Evolutionary conservation across 352 stramenopile species (phyloP).

Genomic region (Phytophthora pisi): DNA sequence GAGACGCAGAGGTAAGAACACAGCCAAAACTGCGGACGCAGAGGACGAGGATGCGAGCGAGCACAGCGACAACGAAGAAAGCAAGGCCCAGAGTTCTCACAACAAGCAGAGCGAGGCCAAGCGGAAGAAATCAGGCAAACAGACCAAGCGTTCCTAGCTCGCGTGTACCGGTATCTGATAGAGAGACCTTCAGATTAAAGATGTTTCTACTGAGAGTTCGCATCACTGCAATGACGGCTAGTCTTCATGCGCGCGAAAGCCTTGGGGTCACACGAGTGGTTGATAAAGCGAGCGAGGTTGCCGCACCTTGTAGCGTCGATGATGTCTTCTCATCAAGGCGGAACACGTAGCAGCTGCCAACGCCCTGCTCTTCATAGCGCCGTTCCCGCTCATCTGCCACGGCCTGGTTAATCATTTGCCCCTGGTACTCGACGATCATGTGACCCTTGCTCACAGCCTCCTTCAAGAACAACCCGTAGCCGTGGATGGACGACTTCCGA

Average conservation of each 20-base stretch:
- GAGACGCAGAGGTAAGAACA: slow-evolving; percentile 22
- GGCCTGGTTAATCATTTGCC: slow-evolving; percentile 90
- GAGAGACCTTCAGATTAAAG: too few relatives aligned
- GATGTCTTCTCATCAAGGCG: slow-evolving; percentile 94
- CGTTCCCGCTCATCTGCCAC: slow-evolving; percentile 94
- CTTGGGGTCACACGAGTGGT: slow-evolving; percentile 96
- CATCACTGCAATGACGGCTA: too few relatives aligned
- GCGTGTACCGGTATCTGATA: neutral
- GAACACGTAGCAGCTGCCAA: slow-evolving; percentile 98
- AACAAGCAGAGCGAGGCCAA: neutral
- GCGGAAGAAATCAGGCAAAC: slow-evolving; percentile 10
- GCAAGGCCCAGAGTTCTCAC: neutral
- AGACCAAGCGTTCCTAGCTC: slow-evolving; percentile 8
- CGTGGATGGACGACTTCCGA: slow-evolving; percentile 95
- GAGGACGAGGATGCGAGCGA: slow-evolving; percentile 10
- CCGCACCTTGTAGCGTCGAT: slow-evolving; percentile 94
- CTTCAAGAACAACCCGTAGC: slow-evolving; percentile 96
- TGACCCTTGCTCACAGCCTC: slow-evolving; percentile 89
- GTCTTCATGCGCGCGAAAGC: slow-evolving; percentile 89
- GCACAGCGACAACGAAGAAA: slow-evolving; percentile 18
- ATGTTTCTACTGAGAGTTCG: too few relatives aligned
- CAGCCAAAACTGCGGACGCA: neutral
- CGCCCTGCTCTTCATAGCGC: slow-evolving; percentile 93
- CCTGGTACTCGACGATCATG: slow-evolving; percentile 98
- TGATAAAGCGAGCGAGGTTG: slow-evolving; percentile 96